Base-by-base conservation (phyloP, 495 filamentous ascomycete genomes). In the Daldinia loculata region DNA sequence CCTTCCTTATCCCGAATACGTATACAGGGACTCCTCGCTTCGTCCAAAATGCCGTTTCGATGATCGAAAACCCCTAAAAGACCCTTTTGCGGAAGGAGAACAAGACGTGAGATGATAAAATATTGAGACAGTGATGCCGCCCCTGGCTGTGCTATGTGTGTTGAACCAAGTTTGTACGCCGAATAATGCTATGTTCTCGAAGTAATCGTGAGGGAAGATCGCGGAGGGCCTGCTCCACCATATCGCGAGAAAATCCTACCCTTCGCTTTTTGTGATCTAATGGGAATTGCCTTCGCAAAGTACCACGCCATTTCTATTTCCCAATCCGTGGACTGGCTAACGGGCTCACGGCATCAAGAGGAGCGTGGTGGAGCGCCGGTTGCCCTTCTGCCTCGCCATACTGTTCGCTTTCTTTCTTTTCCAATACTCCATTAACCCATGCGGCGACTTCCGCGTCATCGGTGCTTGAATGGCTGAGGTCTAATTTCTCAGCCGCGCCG, bases 371-470 rank as follows among this genome's bases (percentile, higher is more conserved):
- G 51, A 96, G 82, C 11, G 93, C 93, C 6, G 93, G 93, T 66
- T 83, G 85, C 19, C 72, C 71, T n/a, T 71, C 68, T 29, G 64
- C 61, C 48, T 71, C 78, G 14, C 70, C 63, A 30, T 80, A 67
- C 41, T 81, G 74, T n/a, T 88, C 89, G 4, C 79, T 83, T 64
- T 80, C 78, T 67, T 89, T 90, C 32, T 83, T 82, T 58, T 89
- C 85, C 43, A 94, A 79, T 41, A 92, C 92, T 8, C 83, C 83
- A n/a, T 83, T 83, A 14, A 98, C 95, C 95, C 95, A 98, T 32
- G 86, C 84, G 2, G 92, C 89, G 7, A 97, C 92, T 78, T 97
- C 95, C 45, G 84, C 79, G 64, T 98, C 92, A 19, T 89, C 89
- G 76, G 86, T 76, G 68, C 81, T 72, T 22, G 76, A 77, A 41